Evolutionary conservation across 1,284 basidiomycete genomes (phyloP).

Genomic region (Ceratobasidium sp.): DNA sequence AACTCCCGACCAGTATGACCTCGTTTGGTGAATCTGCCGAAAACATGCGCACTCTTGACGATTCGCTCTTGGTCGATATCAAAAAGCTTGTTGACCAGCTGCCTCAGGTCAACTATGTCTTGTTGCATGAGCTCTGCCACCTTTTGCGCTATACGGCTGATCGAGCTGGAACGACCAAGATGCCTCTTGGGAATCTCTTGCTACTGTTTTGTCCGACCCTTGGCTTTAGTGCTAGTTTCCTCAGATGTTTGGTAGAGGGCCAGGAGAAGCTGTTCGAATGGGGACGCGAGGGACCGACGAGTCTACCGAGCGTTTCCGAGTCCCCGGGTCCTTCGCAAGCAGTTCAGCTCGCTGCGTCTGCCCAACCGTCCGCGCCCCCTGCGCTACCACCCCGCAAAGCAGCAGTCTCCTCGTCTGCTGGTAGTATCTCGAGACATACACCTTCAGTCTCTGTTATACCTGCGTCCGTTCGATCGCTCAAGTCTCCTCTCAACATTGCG

Average conservation of each 20-base stretch:
- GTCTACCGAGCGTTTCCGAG: background rate
- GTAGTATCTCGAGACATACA: background rate
- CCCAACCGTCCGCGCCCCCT: background rate
- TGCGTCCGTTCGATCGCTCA: conserved; percentile 27
- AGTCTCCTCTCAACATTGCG: conserved; percentile 19
- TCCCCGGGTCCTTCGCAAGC: background rate
- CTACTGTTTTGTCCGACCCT: conserved; percentile 82
- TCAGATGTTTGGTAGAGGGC: conserved; percentile 75
- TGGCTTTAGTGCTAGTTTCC: conserved; percentile 75
- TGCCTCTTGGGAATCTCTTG: conserved; percentile 82
- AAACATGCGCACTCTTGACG: conserved; percentile 22
- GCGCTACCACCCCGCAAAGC: conserved; percentile 5
- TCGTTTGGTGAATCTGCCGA: conserved; percentile 35
- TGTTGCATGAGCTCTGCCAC: conserved; percentile 74
- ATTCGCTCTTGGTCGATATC: conserved; percentile 37
- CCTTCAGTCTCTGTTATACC: conserved; percentile 17
- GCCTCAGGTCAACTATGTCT: conserved; percentile 73
- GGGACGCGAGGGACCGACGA: background rate
- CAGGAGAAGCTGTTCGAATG: conserved; percentile 49
- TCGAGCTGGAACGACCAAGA: conserved; percentile 73
- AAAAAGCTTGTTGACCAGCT: conserved; percentile 63
- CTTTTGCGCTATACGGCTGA: conserved; percentile 72
- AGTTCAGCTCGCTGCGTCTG: no score
- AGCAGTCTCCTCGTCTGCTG: background rate
- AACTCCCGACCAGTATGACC: conserved; percentile 23